These are phyloP conservation scores for Metarhizium sp. DNA, from an alignment of 2,329 filamentous ascomycete species.

Conservation along the genomic window DNA sequence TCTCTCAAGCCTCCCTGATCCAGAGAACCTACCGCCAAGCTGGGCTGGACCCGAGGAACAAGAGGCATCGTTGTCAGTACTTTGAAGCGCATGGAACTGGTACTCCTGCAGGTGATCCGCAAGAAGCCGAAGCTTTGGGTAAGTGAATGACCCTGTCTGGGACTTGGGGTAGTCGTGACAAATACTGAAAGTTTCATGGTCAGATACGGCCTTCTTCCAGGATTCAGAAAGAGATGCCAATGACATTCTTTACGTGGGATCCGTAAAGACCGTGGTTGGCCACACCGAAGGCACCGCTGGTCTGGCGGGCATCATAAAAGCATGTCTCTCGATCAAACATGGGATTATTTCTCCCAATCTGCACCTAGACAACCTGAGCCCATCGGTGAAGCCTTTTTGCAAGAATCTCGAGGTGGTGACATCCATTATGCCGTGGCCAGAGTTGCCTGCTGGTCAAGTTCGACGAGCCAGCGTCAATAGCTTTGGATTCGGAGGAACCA, in stretches of 20 bases:
- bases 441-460: no score
- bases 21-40: conserved; percentile 17
- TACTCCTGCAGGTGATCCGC: conserved; percentile 20
- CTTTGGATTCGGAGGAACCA: conserved; percentile 42
- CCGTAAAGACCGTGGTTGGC: conserved; percentile 18
- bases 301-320: conserved; percentile 16
- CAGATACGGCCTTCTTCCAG: conserved; percentile 31
- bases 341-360: conserved; percentile 20
- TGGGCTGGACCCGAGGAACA: conserved; percentile 15
- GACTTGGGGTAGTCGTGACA: no score
- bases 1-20: conserved; percentile 15
- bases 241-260: conserved; percentile 13
- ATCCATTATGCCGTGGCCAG: conserved; percentile 12
- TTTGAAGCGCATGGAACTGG: conserved; percentile 31
- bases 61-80: conserved; percentile 12
- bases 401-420: conserved; percentile 10
- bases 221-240: no score
- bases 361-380: conserved; percentile 19
- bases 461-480: conserved; percentile 36
- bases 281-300: conserved; percentile 17
- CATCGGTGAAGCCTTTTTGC: conserved; percentile 15
- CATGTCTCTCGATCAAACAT: conserved; percentile 9
- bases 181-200: no score
- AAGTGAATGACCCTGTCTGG: no score
- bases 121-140: conserved; percentile 13